A percentile compares a stretch with the other conserved stretches of the same genome.
phyloP scores from a whole-genome alignment of 305 asterid genomes.

The Fraxinus paxiana region DNA sequence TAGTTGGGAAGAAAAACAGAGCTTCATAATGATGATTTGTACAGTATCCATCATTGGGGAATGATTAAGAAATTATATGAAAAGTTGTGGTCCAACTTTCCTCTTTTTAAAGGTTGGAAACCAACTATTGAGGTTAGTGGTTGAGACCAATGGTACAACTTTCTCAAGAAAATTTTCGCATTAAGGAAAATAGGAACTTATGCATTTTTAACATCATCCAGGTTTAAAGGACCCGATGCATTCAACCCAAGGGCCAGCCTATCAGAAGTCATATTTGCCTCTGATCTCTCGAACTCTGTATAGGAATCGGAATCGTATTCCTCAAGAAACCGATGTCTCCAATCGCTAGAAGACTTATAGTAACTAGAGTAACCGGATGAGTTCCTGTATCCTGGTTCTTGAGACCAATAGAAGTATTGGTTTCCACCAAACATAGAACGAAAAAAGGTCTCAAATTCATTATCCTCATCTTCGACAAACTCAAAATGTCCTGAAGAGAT shows the following conservation, averaged over 20 bases:
- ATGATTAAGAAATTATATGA: not conserved
- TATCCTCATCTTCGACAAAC: conserved; percentile 45
- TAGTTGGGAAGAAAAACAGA: not conserved
- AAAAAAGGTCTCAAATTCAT: conserved; percentile 49
- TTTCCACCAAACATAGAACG: conserved; percentile 54
- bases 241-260: conserved; percentile 73
- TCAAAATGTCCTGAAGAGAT: conserved; percentile 45
- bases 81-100: not conserved
- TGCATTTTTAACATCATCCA: conserved; percentile 80
- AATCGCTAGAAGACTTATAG: conserved; percentile 30
- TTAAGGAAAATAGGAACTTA: conserved; percentile 32
- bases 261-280: conserved; percentile 40
- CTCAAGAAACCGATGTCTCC: conserved; percentile 37
- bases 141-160: not conserved
- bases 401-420: conserved; percentile 46
- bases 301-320: conserved; percentile 53
- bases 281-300: conserved; percentile 29
- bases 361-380: conserved; percentile 45
- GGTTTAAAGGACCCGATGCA: conserved; percentile 65
- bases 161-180: not conserved
- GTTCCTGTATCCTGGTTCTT: conserved; percentile 45
- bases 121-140: not conserved
- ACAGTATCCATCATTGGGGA: not conserved
- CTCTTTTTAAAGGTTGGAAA: not conserved
- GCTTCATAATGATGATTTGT: not conserved